Conservation (phyloP, 1,284 basidiomycete species). For the Sporisorium scitamineum region DNA sequence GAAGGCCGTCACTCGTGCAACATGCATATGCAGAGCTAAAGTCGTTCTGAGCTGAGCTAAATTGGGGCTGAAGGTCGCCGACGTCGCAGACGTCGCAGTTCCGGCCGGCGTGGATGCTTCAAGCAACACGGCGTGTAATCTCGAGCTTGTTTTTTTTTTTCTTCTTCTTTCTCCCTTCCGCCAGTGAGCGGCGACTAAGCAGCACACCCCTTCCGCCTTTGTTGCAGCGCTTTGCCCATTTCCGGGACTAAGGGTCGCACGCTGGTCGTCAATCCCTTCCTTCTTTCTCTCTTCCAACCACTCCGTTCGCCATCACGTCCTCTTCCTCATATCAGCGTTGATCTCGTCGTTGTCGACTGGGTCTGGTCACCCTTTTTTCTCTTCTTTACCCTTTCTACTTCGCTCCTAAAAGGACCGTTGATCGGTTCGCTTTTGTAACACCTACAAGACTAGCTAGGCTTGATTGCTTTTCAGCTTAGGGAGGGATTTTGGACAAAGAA, state of each 20-base stretch:
- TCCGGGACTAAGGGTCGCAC: too few species aligned
- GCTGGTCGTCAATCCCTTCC: constrained; percentile 3
- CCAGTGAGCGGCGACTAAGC: too few species aligned
- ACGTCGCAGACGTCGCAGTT: neutral
- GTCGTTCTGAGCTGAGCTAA: too few species aligned
- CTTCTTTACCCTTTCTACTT: constrained; percentile 13
- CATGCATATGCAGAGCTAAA: too few species aligned
- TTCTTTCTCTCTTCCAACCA: constrained; percentile 11
- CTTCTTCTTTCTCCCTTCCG: too few species aligned
- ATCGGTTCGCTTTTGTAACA: constrained; percentile 15
- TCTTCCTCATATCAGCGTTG: neutral
- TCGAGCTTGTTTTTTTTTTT: neutral
- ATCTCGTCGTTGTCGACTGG: constrained; percentile 10
- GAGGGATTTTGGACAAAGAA: constrained; percentile 3
- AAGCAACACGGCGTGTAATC: neutral
- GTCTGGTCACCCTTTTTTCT: constrained; percentile 10
- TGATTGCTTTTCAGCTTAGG: constrained; percentile 5
- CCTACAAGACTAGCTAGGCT: constrained; percentile 12
- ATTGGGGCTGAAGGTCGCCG: neutral
- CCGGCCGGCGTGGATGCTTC: neutral
- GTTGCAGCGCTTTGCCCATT: too few species aligned
- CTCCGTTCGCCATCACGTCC: constrained; percentile 5
- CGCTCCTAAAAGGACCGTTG: constrained; percentile 28
- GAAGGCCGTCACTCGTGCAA: too few species aligned
- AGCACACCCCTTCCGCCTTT: too few species aligned